A percentile compares a stretch with the other conserved stretches of the same genome.
These are phyloP conservation scores for Suillus occidentalis DNA, from an alignment of 768 basidiomycete species.

Conservation along the genomic window DNA sequence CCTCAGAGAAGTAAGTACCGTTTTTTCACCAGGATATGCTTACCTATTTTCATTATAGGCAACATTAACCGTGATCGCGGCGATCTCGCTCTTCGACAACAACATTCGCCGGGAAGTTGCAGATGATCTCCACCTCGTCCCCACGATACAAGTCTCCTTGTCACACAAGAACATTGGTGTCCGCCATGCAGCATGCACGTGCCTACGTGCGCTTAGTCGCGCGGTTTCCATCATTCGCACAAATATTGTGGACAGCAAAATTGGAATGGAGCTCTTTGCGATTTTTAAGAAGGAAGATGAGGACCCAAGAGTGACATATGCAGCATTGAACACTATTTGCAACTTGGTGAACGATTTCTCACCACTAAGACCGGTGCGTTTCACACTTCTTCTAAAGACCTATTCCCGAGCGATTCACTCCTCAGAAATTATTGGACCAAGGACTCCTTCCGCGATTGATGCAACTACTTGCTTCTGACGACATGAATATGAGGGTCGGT, in stretches of 20 bases:
- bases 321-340: slow-evolving; percentile 74
- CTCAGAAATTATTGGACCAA: slow-evolving; percentile 58
- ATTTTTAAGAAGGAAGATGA: slow-evolving; percentile 58
- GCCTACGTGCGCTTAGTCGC: slow-evolving; percentile 76
- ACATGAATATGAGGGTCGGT: slow-evolving; percentile 61
- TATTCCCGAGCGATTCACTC: slow-evolving; percentile 2
- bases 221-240: slow-evolving; percentile 81
- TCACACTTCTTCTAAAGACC: neutral
- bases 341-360: slow-evolving; percentile 89
- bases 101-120: slow-evolving; percentile 70
- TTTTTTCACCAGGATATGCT: neutral
- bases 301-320: slow-evolving; percentile 68
- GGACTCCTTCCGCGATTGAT: slow-evolving; percentile 68
- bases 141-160: slow-evolving; percentile 54
- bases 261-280: slow-evolving; percentile 70
- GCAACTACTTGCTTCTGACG: slow-evolving; percentile 50
- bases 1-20: slow-evolving; percentile 59
- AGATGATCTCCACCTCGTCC: slow-evolving; percentile 55
- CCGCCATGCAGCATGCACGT: slow-evolving; percentile 85
- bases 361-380: slow-evolving; percentile 66
- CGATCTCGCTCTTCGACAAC: slow-evolving; percentile 71
- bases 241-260: slow-evolving; percentile 77
- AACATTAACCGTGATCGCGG: slow-evolving; percentile 68
- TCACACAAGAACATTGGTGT: slow-evolving; percentile 68
- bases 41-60: slow-evolving; percentile 44